These are phyloP conservation scores for Paracamarosporium sp. DNA, from an alignment of 2,329 filamentous ascomycete species.

Conservation along the genomic window DNA sequence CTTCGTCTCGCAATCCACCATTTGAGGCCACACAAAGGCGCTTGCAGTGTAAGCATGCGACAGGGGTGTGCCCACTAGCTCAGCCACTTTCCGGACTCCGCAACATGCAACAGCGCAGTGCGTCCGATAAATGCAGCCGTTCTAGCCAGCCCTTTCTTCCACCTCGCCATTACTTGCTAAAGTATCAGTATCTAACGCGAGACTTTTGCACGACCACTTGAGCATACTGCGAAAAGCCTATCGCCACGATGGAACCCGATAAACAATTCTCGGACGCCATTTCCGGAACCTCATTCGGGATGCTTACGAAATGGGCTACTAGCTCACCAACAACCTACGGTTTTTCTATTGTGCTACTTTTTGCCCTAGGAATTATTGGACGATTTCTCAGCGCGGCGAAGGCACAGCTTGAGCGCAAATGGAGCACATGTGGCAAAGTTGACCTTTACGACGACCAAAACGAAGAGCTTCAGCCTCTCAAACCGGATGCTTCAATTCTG, in stretches of 20 bases:
- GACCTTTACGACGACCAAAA: not conserved
- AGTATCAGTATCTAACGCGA: too few species aligned
- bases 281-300: constrained; percentile 27
- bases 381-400: constrained; percentile 38
- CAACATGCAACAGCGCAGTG: not conserved
- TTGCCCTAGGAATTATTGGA: constrained; percentile 33
- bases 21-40: not conserved
- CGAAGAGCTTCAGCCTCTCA: constrained; percentile 7
- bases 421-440: constrained; percentile 12
- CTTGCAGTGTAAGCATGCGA: not conserved
- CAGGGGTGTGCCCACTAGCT: constrained; percentile 1
- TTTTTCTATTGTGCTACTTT: constrained; percentile 34
- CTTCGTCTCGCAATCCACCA: too few species aligned
- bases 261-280: not conserved
- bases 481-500: not conserved
- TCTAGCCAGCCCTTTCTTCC: too few species aligned
- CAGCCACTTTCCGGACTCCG: not conserved
- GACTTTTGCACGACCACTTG: too few species aligned
- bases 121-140: not conserved
- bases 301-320: constrained; percentile 37
- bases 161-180: too few species aligned
- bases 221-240: not conserved
- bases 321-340: constrained; percentile 31
- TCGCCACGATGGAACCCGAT: not conserved
- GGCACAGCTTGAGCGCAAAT: constrained; percentile 30